Evolutionary conservation across 345 rosid species (phyloP), one percentile per base, ranked within the genome.

Genomic region (Erysimum cheiranthoides): DNA sequence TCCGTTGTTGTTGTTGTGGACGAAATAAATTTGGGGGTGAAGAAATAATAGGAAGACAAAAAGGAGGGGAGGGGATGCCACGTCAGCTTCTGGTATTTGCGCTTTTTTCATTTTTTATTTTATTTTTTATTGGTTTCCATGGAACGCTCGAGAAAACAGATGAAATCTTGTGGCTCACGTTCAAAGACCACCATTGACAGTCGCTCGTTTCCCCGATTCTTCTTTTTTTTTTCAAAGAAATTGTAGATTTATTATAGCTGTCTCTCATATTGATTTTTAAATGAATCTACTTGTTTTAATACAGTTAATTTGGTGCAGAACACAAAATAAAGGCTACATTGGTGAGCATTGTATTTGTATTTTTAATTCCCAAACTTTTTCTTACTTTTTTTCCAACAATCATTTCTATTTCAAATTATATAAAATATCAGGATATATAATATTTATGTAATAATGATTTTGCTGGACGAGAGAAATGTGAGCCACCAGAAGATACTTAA

Each of bases 81-180:
- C 97, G 92, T 91, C 89, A 83, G 89, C 78, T 42, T 46, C 43
- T 43, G 66, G 59, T 75, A 40, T 80, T 25, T 68, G 66, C 76
- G 73, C 73, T 75, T 80, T 80, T 49, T 78, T 43, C 14, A 21
- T 78, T 57, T 64, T 52, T 35, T 39, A n/a, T 3, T 74, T 45
- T 17, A n/a, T 2, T 2, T 50, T 49, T 69, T 58, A 21, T 32
- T 16, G 40, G 10, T 61, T 65, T 65, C 56, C 38, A 69, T 61
- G 60, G 87, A 82, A 79, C 77, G 82, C 81, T 82, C 86, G 84
- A 82, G 90, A 84, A 77, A 34, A 67, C 16, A n/a, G 50, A 81
- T 76, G 61, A 74, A 82, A 85, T 87, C 89, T 86, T 89, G 96
- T 87, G 96, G 92, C 84, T 87, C 86, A 72, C 78, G 78, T 77